Percentiles rank a stretch among this genome's conserved stretches.
These are phyloP conservation scores for Puccinia polysora DNA, from an alignment of 1,284 basidiomycete genomes.

Conservation along the genomic window DNA sequence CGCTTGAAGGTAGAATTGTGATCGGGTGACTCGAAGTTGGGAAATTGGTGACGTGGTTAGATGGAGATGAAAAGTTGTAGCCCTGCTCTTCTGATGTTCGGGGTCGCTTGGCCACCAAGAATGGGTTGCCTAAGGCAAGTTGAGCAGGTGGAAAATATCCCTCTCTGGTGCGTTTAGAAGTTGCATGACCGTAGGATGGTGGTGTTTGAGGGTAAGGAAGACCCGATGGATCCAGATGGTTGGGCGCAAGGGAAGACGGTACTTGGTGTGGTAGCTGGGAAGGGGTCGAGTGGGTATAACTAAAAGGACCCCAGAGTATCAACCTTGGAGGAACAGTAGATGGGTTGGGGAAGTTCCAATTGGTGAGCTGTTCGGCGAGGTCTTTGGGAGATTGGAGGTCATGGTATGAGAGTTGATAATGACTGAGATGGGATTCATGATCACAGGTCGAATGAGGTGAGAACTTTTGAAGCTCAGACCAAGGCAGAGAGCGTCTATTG, in stretches of 20 bases:
- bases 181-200: neutral
- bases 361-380: neutral
- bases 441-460: conserved; percentile 15
- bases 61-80: conserved; percentile 10
- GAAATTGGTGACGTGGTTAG: too few relatives aligned
- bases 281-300: neutral
- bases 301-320: conserved; percentile 25
- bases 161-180: conserved; percentile 16
- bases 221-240: too few relatives aligned
- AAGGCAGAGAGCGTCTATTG: conserved; percentile 27
- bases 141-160: neutral
- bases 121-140: neutral
- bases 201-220: neutral
- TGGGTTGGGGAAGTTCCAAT: conserved; percentile 19
- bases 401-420: neutral
- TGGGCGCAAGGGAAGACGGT: neutral
- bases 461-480: conserved; percentile 23
- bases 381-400: neutral
- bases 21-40: too few relatives aligned
- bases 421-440: too few relatives aligned
- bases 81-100: conserved; percentile 17
- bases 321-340: conserved; percentile 10
- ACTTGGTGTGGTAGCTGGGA: neutral
- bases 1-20: too few relatives aligned
- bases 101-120: conserved; percentile 3